Base-by-base conservation (phyloP, 768 basidiomycete species). In the Suillus alpinus region DNA sequence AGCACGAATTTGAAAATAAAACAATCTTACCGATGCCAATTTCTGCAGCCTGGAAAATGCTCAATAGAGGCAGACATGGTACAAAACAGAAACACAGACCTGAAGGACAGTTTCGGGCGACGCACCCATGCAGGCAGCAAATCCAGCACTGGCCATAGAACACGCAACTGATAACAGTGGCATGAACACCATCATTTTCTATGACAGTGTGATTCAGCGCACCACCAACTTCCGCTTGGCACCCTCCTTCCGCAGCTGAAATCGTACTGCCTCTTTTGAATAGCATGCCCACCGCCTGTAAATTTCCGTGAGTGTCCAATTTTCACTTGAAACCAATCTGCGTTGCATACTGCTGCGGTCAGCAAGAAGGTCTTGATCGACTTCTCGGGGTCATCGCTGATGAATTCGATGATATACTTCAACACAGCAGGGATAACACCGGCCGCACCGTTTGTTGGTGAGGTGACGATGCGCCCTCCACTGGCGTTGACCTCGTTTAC, bases 241-340 rank as follows among this genome's bases (percentile, higher is more conserved):
- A 96, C 12, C 88, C 94, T 20, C 95, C 95, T 75, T 98, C 96
- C 0, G 96, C 95, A 14, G 95, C 95, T 51, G 91, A 92, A 56
- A 98, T 97, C 2, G 95, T 96, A 63, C 93, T 94, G n/a, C 95
- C 94, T 61, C 95, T 86, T 72, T 98, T 98, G 80, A 94, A 96
- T 36, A 97, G 78, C 95, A 97, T 97, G 16, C 95, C 94, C 57
- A 96, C 76, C 9, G 95, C 90, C 90, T 92, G 58, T 53, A 23
- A 64, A 26, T 1, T 55, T 55, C 6, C 23, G 37, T 39, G 6
- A 39, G 36, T 12, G 9, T 55, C 36, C 9, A 18, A 55, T 18
- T 8, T 37, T 55, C 26, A 10, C 16, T 18, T 55, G 6, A 55
- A 29, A 39, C n/a, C 44, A n/a, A 39, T 10, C 44, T 59, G 79